Conservation (phyloP, 257 asterid species). For the Cruciata laevipes region DNA sequence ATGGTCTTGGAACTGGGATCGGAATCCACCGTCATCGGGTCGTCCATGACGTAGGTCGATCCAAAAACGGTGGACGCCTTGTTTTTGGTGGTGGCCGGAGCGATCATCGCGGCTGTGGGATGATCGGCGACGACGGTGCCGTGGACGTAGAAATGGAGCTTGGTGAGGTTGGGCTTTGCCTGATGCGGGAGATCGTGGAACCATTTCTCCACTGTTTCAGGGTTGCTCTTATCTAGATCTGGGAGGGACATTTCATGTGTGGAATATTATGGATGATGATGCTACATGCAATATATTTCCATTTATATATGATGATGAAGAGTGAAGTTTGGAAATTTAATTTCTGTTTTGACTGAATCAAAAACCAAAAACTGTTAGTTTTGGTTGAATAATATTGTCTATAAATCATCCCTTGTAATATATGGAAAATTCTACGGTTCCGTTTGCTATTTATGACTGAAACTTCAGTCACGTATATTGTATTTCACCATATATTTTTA, state of each 20-base stretch:
- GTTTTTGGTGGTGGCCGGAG: background rate
- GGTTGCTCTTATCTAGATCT: background rate
- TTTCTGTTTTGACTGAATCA: too few relatives aligned
- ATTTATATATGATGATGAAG: too few relatives aligned
- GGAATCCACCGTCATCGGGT: background rate
- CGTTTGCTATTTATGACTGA: too few relatives aligned
- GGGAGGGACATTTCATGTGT: background rate
- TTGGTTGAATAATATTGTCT: too few relatives aligned
- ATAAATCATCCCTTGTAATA: too few relatives aligned
- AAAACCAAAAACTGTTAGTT: too few relatives aligned
- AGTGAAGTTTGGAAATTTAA: too few relatives aligned
- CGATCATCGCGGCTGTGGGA: background rate
- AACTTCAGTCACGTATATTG: too few relatives aligned
- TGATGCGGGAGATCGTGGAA: background rate
- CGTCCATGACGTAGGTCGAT: background rate
- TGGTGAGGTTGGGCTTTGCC: background rate
- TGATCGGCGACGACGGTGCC: background rate
- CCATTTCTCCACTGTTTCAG: conserved; percentile 5
- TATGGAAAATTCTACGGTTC: too few relatives aligned
- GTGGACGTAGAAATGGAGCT: conserved; percentile 3
- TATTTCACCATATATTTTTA: too few relatives aligned
- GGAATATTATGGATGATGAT: too few relatives aligned
- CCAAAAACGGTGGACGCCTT: background rate
- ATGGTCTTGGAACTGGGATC: background rate
- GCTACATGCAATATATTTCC: too few relatives aligned